Evolutionary conservation across 2,329 filamentous ascomycete genomes (phyloP).

Genomic region (Ilyonectria destructans): DNA sequence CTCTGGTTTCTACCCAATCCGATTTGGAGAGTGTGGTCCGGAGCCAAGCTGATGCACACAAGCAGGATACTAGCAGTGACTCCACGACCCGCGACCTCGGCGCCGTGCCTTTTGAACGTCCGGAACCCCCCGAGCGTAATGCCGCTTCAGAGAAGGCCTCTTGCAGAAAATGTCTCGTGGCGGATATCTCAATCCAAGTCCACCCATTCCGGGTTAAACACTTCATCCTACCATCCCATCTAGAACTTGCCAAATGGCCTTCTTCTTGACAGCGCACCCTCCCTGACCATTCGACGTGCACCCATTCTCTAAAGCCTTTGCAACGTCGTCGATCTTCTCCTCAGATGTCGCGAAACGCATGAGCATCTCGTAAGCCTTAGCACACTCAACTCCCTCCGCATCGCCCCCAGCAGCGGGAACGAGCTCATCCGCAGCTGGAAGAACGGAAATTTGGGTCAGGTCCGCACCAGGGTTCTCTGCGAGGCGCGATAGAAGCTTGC

Average conservation of each 20-base stretch:
- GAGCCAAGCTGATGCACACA: background rate
- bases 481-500: constrained; percentile 21
- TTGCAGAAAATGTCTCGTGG: constrained; percentile 6
- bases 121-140: background rate
- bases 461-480: constrained; percentile 20
- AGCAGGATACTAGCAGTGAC: constrained; percentile 1
- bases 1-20: too few species aligned
- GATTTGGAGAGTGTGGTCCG: background rate
- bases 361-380: constrained; percentile 23
- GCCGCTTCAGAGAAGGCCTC: background rate
- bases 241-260: constrained; percentile 16
- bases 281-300: constrained; percentile 14
- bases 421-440: background rate
- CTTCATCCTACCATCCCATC: constrained; percentile 10
- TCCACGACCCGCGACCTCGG: constrained; percentile 8
- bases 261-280: constrained; percentile 13
- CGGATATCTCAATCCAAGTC: constrained; percentile 8
- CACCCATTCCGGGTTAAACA: constrained; percentile 8
- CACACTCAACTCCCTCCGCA: constrained; percentile 14
- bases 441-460: constrained; percentile 12
- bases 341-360: constrained; percentile 22
- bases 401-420: background rate
- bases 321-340: constrained; percentile 22
- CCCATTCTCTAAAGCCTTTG: constrained; percentile 11
- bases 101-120: constrained; percentile 3